These are phyloP conservation scores for Termitomyces sp. DNA, from an alignment of 768 basidiomycete genomes.

Conservation along the genomic window DNA sequence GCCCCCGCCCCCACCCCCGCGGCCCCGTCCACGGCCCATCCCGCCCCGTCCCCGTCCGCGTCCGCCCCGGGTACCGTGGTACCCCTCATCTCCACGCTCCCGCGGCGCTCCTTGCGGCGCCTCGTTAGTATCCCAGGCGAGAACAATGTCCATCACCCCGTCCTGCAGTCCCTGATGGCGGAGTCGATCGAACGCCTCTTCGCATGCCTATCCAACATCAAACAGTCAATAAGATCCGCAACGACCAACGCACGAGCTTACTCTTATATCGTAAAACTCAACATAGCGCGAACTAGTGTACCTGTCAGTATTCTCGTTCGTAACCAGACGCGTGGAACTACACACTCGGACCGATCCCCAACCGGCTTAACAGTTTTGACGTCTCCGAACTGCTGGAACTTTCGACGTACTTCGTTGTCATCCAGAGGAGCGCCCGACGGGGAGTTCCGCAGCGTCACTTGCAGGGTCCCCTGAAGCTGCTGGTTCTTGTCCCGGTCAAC, in stretches of 20 bases:
- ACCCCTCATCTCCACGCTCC: constrained; percentile 28
- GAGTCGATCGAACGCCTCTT: constrained; percentile 74
- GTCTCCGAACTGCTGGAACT: constrained; percentile 87
- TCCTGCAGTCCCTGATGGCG: constrained; percentile 76
- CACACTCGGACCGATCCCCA: constrained; percentile 58
- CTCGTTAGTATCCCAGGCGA: constrained; percentile 76
- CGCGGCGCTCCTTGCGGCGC: constrained; percentile 24
- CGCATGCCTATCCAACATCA: constrained; percentile 47
- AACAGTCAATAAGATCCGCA: too few species aligned
- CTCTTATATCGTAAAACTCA: constrained; percentile 91
- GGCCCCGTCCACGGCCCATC: constrained; percentile 30
- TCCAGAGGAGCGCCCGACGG: constrained; percentile 64
- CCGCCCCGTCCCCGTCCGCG: constrained; percentile 36
- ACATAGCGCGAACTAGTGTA: constrained; percentile 73
- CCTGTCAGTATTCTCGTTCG: background rate
- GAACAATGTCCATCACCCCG: constrained; percentile 83
- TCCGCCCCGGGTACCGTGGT: constrained; percentile 28
- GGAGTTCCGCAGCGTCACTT: constrained; percentile 73
- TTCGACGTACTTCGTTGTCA: constrained; percentile 78
- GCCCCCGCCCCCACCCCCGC: constrained; percentile 9
- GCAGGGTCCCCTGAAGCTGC: constrained; percentile 80
- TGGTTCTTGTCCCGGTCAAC: constrained; percentile 80
- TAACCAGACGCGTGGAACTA: too few species aligned
- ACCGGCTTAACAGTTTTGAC: constrained; percentile 74
- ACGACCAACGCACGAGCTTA: constrained; percentile 23